Base-by-base conservation (phyloP, 2,329 filamentous ascomycete genomes). In the Aureobasidium sp. region DNA sequence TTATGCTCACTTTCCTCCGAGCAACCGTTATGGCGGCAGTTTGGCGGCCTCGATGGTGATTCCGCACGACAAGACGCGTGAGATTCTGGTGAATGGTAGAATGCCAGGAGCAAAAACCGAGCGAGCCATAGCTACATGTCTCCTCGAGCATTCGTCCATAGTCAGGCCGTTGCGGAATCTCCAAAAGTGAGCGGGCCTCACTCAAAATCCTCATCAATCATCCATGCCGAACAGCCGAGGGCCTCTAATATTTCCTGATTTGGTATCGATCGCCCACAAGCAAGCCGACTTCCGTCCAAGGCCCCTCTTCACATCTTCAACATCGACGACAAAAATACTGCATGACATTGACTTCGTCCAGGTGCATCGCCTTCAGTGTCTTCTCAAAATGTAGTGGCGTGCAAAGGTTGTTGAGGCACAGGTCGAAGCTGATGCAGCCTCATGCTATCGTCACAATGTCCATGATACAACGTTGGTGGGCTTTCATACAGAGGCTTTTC, bases 331-430 rank as follows among this genome's bases (percentile, higher is more conserved):
- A 47, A 13, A 39, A 16, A 61, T 30, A 66, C 63, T 1, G 71
- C 72, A 72, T 63, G 1, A 73, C 70, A 41, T 73, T 67, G 2
- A 74, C 69, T 3, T 69, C 70, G 57, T 71, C 67, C 44, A 66
- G 62, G 37, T 69, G 68, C 32, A 72, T 67, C 15, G 67, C 67
- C 55, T 71, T 71, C 25, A 70, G 61, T 27, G 62, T 65, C 63
- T 74, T 71, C 42, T 66, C 37, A 72, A 67, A 63, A 72, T 30
- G 52, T 54, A 54, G 41, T 39, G 52, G 10, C 27, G 37, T 13
- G 52, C 32, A 16, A 42, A 54, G 52, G 13, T 42, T 3, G 27
- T 44, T 9, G 36, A 30, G 42, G 37, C 37, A 42, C 37, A 54
- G 21, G 37, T 54, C n/a, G 52, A 32, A 42, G 25, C 25, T 30